These are phyloP conservation scores for Clitopilus passeckerianus DNA, from an alignment of 768 basidiomycete genomes.

Conservation along the genomic window DNA sequence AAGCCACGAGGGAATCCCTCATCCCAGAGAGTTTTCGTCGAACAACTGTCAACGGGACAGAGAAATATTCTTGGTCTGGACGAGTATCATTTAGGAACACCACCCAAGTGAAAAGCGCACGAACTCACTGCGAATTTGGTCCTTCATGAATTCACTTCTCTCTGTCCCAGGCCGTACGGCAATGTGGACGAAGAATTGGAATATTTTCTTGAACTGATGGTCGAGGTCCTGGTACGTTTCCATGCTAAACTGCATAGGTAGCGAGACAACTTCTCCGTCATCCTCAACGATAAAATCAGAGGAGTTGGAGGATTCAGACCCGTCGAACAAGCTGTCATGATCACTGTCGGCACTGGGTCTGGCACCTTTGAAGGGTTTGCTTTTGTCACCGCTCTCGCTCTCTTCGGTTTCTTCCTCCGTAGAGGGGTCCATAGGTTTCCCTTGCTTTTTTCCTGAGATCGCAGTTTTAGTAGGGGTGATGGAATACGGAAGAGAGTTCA, in stretches of 20 bases:
- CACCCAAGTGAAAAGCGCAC: background rate
- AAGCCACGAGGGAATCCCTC: conserved; percentile 72
- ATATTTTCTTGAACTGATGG: conserved; percentile 83
- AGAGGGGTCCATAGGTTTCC: conserved; percentile 28
- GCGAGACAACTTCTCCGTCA: conserved; percentile 35
- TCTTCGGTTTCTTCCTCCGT: conserved; percentile 16
- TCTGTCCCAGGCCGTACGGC: conserved; percentile 53
- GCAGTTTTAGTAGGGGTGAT: background rate
- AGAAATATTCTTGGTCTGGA: conserved; percentile 65
- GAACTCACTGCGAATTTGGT: conserved; percentile 43
- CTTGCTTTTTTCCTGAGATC: conserved; percentile 38
- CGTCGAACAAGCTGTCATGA: conserved; percentile 29
- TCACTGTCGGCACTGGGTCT: conserved; percentile 29
- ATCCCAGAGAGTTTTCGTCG: conserved; percentile 68
- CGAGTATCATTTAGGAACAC: background rate
- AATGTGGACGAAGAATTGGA: conserved; percentile 83
- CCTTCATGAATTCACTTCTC: conserved; percentile 50
- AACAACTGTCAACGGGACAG: conserved; percentile 59
- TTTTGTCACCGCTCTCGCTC: conserved; percentile 17
- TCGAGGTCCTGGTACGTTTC: conserved; percentile 68
- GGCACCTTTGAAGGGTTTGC: conserved; percentile 40
- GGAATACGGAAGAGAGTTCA: background rate
- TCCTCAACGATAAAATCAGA: conserved; percentile 65
- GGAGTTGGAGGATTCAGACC: conserved; percentile 32
- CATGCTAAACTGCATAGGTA: conserved; percentile 83